Base-by-base conservation (phyloP, 2,329 filamentous ascomycete species). In the Orbilia quercus region DNA sequence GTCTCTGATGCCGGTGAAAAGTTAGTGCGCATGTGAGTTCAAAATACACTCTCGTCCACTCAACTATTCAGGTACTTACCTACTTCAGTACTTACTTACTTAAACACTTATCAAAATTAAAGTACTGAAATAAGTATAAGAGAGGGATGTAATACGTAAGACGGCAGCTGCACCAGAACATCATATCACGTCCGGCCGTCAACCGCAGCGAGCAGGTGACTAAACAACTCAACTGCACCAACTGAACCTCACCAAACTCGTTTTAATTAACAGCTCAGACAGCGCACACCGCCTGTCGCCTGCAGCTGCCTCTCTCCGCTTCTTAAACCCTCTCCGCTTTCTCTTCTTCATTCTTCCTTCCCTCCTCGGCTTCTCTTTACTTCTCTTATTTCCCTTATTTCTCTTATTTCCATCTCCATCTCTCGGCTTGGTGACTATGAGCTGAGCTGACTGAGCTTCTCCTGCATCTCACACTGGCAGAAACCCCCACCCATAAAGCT, bases 181-280 rank as follows among this genome's bases (percentile, higher is more conserved):
- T 34, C 31, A 31, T 31, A 31, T 31, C 28, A 31, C 28, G 5
- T n/a, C n/a, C n/a, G n/a, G 9, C 28, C 9, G 9, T 31, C 28
- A 31, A 31, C 28, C n/a, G 7, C 40, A n/a, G 7, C 40, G 40
- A 12, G 42, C 42, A 45, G 42, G 42, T 50, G 23, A 50, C 20
- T n/a, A 64, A 64, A 64, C 59, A 53, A 47, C 59, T 64, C 59
- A 64, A 54, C 58, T 28, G 53, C 59, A 45, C 36, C 62, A 48
- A 53, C 38, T n/a, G 22, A 9, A 31, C n/a, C n/a, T n/a, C n/a
- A n/a, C n/a, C n/a, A n/a, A n/a, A n/a, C n/a, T n/a, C n/a, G n/a
- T n/a, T n/a, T n/a, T n/a, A n/a, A n/a, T n/a, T n/a, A n/a, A n/a
- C 59, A 55, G 48, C 22, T 16, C 58, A 31, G 28, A 31, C 28